A percentile compares a stretch with the other conserved stretches of the same genome.
Evolutionary conservation across 148 eudicot species (phyloP).

Genomic region (Amaranthus palmeri): DNA sequence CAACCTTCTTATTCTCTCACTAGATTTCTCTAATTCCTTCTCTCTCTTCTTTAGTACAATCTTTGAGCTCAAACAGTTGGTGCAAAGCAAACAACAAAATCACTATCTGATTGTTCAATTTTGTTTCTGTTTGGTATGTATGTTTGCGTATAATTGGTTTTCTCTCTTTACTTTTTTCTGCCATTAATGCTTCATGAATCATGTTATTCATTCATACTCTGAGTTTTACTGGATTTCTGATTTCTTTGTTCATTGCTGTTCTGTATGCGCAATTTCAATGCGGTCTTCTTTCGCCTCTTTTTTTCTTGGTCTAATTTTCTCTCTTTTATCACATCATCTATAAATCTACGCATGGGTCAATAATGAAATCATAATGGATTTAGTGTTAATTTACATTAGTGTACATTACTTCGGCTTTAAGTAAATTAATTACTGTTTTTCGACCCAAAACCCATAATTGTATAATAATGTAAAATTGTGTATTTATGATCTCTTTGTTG

Average conservation of each 20-base stretch:
- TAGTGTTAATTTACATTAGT: too few species aligned
- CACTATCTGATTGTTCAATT: background rate
- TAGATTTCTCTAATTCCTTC: background rate
- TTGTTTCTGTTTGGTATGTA: conserved; percentile 11
- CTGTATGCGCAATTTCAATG: background rate
- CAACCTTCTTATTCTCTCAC: background rate
- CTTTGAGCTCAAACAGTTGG: background rate
- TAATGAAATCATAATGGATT: too few species aligned
- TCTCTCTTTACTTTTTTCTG: background rate
- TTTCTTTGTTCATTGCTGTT: background rate
- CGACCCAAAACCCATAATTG: too few species aligned
- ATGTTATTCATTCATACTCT: background rate
- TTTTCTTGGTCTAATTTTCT: too few species aligned
- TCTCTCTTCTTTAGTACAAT: conserved; percentile 3
- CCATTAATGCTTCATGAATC: too few species aligned
- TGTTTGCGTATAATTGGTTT: background rate
- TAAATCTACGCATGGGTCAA: too few species aligned
- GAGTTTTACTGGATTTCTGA: background rate
- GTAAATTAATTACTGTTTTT: too few species aligned
- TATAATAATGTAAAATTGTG: too few species aligned
- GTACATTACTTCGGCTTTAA: too few species aligned
- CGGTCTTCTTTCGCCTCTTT: background rate
- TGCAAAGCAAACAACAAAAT: too few species aligned
- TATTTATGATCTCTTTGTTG: too few species aligned
- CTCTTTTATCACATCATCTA: too few species aligned